A percentile compares a stretch with the other conserved stretches of the same genome.
phyloP scores from a whole-genome alignment of 306 rosid genomes.

The Lablab purpureus region DNA sequence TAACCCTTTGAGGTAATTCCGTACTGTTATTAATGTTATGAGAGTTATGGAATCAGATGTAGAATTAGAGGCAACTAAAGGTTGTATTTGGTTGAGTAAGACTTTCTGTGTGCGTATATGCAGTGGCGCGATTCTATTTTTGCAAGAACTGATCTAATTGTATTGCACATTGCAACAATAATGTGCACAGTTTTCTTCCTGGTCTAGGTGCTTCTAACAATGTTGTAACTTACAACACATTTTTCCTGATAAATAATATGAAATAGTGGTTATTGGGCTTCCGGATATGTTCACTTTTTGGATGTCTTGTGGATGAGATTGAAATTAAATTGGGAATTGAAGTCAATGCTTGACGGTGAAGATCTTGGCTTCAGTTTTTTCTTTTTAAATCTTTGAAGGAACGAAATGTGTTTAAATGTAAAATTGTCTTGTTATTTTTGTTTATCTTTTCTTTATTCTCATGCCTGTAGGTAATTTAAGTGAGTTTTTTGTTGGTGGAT shows the following conservation, averaged over 20 bases:
- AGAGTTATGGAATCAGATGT: neutral
- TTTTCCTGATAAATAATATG: slow-evolving; percentile 9
- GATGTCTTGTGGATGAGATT: slow-evolving; percentile 20
- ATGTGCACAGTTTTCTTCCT: neutral
- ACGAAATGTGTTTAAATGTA: neutral
- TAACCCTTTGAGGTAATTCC: slow-evolving; percentile 6
- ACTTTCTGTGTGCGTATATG: neutral
- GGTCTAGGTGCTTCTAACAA: slow-evolving; percentile 19
- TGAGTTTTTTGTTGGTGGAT: slow-evolving; percentile 25
- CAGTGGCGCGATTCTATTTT: slow-evolving; percentile 3
- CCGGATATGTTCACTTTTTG: slow-evolving; percentile 26
- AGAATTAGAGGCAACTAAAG: slow-evolving; percentile 7
- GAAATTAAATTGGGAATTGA: slow-evolving; percentile 35
- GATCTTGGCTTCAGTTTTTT: slow-evolving; percentile 11
- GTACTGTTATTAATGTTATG: slow-evolving; percentile 4
- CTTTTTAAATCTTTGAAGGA: neutral
- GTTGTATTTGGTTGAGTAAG: neutral
- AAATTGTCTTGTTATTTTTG: slow-evolving; percentile 4
- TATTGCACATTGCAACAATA: slow-evolving; percentile 2
- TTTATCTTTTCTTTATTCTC: neutral
- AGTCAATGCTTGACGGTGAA: slow-evolving; percentile 3
- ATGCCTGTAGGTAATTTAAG: slow-evolving; percentile 36
- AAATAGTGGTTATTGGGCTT: slow-evolving; percentile 17
- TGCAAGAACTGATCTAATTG: neutral
- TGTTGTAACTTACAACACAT: slow-evolving; percentile 18